Conservation (phyloP, 164 flowering plant genomes). For the Stephania cephalantha region DNA sequence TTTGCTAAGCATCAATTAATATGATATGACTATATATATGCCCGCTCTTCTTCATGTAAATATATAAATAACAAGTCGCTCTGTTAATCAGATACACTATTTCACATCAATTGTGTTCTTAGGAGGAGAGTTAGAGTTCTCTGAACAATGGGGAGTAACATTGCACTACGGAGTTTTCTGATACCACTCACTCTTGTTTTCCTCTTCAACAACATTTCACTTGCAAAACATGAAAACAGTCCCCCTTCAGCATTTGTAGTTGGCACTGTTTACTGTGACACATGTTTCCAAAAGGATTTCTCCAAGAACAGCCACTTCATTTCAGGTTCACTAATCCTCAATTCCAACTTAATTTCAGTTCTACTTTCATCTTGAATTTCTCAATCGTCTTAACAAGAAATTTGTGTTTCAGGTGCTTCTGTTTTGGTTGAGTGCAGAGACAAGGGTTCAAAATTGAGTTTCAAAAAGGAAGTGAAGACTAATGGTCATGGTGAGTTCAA, state of each 20-base stretch:
- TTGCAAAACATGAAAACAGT: slow-evolving; percentile 25
- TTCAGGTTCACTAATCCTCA: slow-evolving; percentile 41
- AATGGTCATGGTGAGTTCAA: slow-evolving; percentile 55
- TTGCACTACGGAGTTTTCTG: slow-evolving; percentile 25
- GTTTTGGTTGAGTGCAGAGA: slow-evolving; percentile 50
- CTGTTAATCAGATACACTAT: not conserved
- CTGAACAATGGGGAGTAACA: slow-evolving; percentile 9
- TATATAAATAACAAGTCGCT: not conserved
- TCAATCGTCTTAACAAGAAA: not conserved
- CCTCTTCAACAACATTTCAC: slow-evolving; percentile 24
- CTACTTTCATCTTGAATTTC: not conserved
- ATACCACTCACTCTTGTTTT: slow-evolving; percentile 21
- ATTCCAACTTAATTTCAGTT: not conserved
- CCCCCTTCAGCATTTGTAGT: slow-evolving; percentile 56
- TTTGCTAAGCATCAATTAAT: not conserved
- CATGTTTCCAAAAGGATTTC: slow-evolving; percentile 54
- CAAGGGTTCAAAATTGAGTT: slow-evolving; percentile 26
- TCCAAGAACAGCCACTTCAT: slow-evolving; percentile 57
- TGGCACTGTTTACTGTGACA: slow-evolving; percentile 79
- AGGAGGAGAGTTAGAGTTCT: not conserved
- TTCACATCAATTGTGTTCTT: not conserved
- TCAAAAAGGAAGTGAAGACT: slow-evolving; percentile 51
- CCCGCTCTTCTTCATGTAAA: not conserved
- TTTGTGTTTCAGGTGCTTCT: slow-evolving; percentile 37
- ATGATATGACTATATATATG: not conserved